Base-by-base conservation (phyloP, 306 rosid species). In the Crotalaria pallida region DNA sequence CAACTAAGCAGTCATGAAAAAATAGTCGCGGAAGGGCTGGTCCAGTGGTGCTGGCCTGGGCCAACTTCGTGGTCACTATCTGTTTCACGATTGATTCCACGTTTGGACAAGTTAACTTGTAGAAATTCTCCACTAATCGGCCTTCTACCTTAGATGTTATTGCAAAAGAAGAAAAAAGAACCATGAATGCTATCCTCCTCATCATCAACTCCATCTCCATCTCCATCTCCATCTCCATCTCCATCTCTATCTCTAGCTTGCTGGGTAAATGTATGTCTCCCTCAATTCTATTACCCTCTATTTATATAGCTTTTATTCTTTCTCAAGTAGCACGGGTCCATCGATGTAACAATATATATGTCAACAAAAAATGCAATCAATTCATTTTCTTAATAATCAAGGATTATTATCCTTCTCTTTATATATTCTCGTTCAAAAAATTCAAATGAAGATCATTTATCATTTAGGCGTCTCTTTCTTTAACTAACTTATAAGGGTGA, bases 1-100 rank as follows among this genome's bases (percentile, higher is more conserved):
- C 79, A 31, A 93, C 88, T 12, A 88, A 84, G 67, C 98, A 93
- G 2, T 93, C 98, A 70, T 90, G 98, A 34, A 93, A 79, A 63
- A 90, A 93, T 21, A 93, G 80, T 34, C 97, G 90, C 17, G 90
- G 85, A 45, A 97, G 90, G 0, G 87, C 85, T 16, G 87, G 89
- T 18, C 85, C 68, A 8, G 97, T 93, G n/a, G 80, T 69, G 24
- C 72, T 40, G 0, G 90, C 87, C 52, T 85, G 89, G 4, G 64
- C 23, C 5, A 87, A 22, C 76, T 93, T 93, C 10, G 51, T 80
- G 10, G 85, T 79, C 2, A 90, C 97, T 43, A 88, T 84, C 18
- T 88, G 92, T 3, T 12, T 15, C 13, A 93, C 98, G 0, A 88
- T 68, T 34, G 50, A 24, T 57, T 93, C 97, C 0, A 93, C 83